Conservation (phyloP, 345 rosid genomes). For the thale cress (Arabidopsis thaliana) region TAIR10.1 NC_003074.8:1732001-1732500, state of each 20-base stretch:
- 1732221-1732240: slow-evolving; percentile 70
- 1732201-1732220: slow-evolving; percentile 53
- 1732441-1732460: neutral
- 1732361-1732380: slow-evolving; percentile 1
- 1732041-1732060: neutral
- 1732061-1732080: neutral
- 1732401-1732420: neutral
- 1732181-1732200: neutral
- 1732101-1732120: neutral
- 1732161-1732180: neutral
- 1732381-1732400: neutral
- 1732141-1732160: neutral
- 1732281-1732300: slow-evolving; percentile 41
- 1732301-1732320: slow-evolving; percentile 62
- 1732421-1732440: neutral
- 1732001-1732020: neutral
- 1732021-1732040: neutral
- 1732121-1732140: neutral
- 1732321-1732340: slow-evolving; percentile 14
- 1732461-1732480: slow-evolving; percentile 20
- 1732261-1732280: slow-evolving; percentile 16
- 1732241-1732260: slow-evolving; percentile 50
- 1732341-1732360: neutral
- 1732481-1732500: neutral
- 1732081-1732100: neutral